Evolutionary conservation across 164 flowering plant species (phyloP), one percentile per base, ranked within the genome.

Genomic region (Taxillus chinensis): DNA sequence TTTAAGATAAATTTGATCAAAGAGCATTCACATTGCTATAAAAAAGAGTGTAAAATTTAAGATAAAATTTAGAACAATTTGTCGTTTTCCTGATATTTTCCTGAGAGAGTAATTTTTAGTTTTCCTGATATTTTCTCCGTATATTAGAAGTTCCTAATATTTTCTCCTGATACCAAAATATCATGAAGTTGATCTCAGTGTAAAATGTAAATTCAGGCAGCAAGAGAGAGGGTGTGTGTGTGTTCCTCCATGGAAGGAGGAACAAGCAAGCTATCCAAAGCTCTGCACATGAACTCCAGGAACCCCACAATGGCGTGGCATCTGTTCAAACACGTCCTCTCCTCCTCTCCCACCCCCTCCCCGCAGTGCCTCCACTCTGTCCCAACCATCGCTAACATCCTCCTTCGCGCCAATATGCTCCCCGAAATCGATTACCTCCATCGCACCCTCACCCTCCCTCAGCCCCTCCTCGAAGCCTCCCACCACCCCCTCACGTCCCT

Each of bases 261-360:
- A 65, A 54, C 73, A 11, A 43, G 61, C 39, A 67, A 62, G 52
- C 74, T 86, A 41, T 62, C 70, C 54, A 81, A 69, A 70, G 74
- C 86, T 38, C 68, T 88, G 52, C 37, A 67, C 70, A 73, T 62
- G 63, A 84, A 86, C 78, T 11, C 79, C 57, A 61, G 71, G 63
- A 80, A 80, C 64, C 97, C 92, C 10, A 66, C 63, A n/a, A 62
- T 86, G 11, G 85, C 90, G 73, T 89, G 95, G 95, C 78, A 72
- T 3, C 66, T 87, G 79, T 84, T 87, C 83, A 84, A 80, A 60
- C 85, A 86, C 61, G 55, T 79, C 37, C 67, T 80, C 55, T 75
- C 80, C 39, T 66, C 82, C 41, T 76, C 81, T 45, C 12, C 61
- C 55, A 17, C 78, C 56, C 62, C 76, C 60, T 55, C 17, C 53